Evolutionary conservation across 257 asterid genomes (phyloP).

Genomic region (Agastache rugosa): DNA sequence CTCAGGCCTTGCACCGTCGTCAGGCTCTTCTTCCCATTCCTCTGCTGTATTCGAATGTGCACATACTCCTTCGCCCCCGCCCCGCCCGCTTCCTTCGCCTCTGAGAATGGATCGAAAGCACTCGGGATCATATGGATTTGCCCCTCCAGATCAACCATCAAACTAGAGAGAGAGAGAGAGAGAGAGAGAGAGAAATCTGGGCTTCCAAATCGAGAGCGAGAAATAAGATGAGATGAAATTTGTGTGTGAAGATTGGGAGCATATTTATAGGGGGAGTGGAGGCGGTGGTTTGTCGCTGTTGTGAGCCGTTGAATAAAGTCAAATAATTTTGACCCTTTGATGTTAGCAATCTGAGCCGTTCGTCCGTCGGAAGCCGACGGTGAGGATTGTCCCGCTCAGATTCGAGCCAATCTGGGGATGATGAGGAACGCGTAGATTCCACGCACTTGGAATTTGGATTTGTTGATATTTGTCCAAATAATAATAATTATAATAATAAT

Average conservation of each 20-base stretch:
- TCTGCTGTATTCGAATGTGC: slow-evolving; percentile 80
- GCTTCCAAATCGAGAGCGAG: background rate
- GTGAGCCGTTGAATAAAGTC: too few relatives aligned
- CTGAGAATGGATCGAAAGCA: slow-evolving; percentile 76
- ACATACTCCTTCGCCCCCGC: slow-evolving; percentile 77
- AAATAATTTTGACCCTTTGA: too few relatives aligned
- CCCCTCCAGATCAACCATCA: slow-evolving; percentile 72
- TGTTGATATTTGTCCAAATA: background rate
- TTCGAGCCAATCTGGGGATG: background rate
- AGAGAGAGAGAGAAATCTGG: background rate
- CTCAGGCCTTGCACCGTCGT: slow-evolving; percentile 76
- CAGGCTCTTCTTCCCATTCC: slow-evolving; percentile 83
- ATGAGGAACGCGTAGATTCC: background rate
- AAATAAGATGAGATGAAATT: background rate
- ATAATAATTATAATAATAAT: too few relatives aligned
- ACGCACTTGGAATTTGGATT: background rate
- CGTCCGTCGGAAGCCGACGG: background rate
- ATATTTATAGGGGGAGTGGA: too few relatives aligned
- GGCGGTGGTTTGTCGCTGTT: too few relatives aligned
- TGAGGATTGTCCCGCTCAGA: background rate
- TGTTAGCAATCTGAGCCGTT: background rate
- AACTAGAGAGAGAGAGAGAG: background rate
- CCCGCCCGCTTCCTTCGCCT: slow-evolving; percentile 67
- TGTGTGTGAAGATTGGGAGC: background rate
- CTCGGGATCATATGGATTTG: slow-evolving; percentile 49